Base-by-base conservation (phyloP, 345 rosid genomes). In the Erodium maritimum region DNA sequence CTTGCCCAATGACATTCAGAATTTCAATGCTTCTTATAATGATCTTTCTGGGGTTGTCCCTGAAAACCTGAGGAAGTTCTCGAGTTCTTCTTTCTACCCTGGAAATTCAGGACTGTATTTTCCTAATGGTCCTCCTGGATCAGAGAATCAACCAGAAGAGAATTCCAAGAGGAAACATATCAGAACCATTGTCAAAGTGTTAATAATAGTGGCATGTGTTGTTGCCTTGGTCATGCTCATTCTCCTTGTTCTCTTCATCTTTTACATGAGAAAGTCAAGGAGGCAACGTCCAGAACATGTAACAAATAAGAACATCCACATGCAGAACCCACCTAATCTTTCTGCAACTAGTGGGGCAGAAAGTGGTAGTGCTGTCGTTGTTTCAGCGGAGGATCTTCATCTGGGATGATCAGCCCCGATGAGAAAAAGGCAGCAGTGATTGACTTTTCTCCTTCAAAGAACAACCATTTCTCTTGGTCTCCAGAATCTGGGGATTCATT, bases 401-500 rank as follows among this genome's bases (percentile, higher is more conserved):
- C 96, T 13, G 96, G 73, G 72, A 66, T 86, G 65, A 72, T 82
- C 57, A 85, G 86, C 74, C 90, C 99, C 20, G 85, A 78, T 66
- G 91, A 84, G 70, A 93, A 93, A 74, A 61, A 58, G 65, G 84
- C 82, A 20, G 78, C 67, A 7, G 80, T 73, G 51, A 71, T 89
- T 1, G 94, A 89, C 56, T 80, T 80, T 75, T 93, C 99, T 17
- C 96, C 99, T 65, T 74, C 95, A 51, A 93, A 89, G 72, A 85
- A 75, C 46, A 78, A 90, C 62, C 82, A 75, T 42, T 53, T 80
- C 34, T 89, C 99, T 18, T 89, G 96, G 99, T 89, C 96, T 21
- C 96, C 96, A 1, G 91, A 72, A 68, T 93, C 99, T 54, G 94
- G 91, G 65, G 99, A 93, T 69, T 93, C 99, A 67, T 78, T 79